Evolutionary conservation across 768 basidiomycete genomes (phyloP).

Genomic region (Thelephora ganbajun): DNA sequence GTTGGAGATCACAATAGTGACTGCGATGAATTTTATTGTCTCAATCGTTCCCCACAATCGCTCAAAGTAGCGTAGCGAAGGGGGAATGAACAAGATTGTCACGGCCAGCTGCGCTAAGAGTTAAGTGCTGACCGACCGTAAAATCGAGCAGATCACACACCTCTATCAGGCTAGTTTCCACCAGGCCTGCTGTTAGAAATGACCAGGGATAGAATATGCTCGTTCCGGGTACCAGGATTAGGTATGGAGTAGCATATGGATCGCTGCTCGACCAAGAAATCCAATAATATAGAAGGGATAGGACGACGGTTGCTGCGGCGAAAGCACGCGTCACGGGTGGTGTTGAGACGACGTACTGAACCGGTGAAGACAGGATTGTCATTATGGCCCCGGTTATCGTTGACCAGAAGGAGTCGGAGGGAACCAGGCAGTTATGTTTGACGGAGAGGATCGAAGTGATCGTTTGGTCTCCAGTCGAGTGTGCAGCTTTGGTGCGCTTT

Average conservation of each 20-base stretch:
- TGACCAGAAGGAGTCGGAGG: conserved; percentile 6
- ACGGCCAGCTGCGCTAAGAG: conserved; percentile 48
- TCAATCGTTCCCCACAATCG: conserved; percentile 87
- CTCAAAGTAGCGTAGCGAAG: conserved; percentile 83
- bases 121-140: neutral
- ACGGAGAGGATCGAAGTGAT: conserved; percentile 6
- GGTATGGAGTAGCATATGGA: conserved; percentile 38
- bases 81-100: conserved; percentile 64
- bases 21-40: conserved; percentile 71
- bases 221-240: conserved; percentile 70
- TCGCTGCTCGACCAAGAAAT: conserved; percentile 37
- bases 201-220: conserved; percentile 88
- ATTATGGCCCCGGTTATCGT: conserved; percentile 22
- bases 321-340: conserved; percentile 72
- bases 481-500: too few species aligned
- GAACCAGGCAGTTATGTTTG: too few species aligned
- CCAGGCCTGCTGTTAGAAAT: conserved; percentile 74
- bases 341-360: conserved; percentile 54
- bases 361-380: conserved; percentile 60
- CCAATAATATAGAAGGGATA: conserved; percentile 50
- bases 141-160: conserved; percentile 31
- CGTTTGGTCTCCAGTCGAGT: conserved; percentile 4
- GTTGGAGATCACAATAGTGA: conserved; percentile 70
- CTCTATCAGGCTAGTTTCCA: conserved; percentile 76
- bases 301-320: conserved; percentile 43